phyloP scores from a whole-genome alignment of 2,329 filamentous ascomycete genomes.

The Dothistroma pini region DNA sequence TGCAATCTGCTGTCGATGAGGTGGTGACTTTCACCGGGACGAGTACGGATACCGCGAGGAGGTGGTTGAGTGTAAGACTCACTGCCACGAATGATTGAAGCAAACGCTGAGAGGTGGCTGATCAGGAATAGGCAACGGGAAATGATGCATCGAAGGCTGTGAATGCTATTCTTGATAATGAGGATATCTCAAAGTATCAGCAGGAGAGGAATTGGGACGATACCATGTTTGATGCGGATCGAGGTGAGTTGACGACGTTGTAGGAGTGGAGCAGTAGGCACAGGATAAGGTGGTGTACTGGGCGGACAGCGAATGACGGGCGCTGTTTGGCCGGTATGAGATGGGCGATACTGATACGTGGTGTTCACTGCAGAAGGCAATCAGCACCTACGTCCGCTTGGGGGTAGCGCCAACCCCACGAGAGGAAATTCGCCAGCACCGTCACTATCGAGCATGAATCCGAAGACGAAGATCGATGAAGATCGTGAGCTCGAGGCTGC shows the following conservation, averaged over 20 bases:
- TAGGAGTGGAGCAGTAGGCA: not conserved
- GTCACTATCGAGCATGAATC: constrained; percentile 20
- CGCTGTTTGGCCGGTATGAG: not conserved
- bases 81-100: not conserved
- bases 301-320: not conserved
- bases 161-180: constrained; percentile 32
- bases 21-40: constrained; percentile 23
- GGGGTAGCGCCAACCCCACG: constrained; percentile 31
- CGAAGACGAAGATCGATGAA: constrained; percentile 30
- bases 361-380: constrained; percentile 24
- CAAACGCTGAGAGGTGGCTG: constrained; percentile 2
- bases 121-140: constrained; percentile 28
- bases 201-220: constrained; percentile 31
- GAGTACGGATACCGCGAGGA: constrained; percentile 20
- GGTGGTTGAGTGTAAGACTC: not conserved
- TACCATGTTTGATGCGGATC: constrained; percentile 25
- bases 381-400: constrained; percentile 29
- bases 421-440: constrained; percentile 29
- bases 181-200: constrained; percentile 30
- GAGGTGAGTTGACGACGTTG: constrained; percentile 1
- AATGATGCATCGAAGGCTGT: constrained; percentile 30
- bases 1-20: constrained; percentile 23
- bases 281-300: not conserved
- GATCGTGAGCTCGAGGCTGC: constrained; percentile 30
- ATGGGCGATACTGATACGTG: not conserved